phyloP scores from a whole-genome alignment of 2,329 filamentous ascomycete genomes.

The Aquanectria penicillioides region DNA sequence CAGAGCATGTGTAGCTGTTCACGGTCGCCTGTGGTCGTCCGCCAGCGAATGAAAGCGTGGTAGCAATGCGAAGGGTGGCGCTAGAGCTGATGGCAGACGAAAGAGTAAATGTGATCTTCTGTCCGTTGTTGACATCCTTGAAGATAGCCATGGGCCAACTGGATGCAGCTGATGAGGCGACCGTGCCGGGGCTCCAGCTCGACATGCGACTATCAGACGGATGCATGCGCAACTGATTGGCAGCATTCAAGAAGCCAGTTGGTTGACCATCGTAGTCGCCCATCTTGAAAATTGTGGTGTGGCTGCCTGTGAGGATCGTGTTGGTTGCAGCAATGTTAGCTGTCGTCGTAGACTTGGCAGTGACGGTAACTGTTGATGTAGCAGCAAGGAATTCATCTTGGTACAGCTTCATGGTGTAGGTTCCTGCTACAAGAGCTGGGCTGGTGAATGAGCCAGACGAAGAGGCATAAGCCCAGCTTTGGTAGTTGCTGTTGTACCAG shows the following conservation, averaged over 20 bases:
- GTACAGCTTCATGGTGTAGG: slow-evolving; percentile 10
- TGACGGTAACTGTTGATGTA: slow-evolving; percentile 3
- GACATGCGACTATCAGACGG: slow-evolving; percentile 12
- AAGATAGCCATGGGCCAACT: slow-evolving; percentile 12
- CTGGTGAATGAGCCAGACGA: slow-evolving; percentile 8
- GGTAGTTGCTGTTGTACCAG: slow-evolving; percentile 11
- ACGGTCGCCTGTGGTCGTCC: slow-evolving; percentile 6
- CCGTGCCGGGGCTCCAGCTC: slow-evolving; percentile 6
- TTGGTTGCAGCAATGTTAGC: slow-evolving; percentile 8
- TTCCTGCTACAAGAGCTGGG: not conserved
- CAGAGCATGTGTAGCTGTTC: slow-evolving; percentile 9
- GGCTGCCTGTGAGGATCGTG: slow-evolving; percentile 5
- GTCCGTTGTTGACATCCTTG: slow-evolving; percentile 14
- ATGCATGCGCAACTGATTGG: slow-evolving; percentile 11
- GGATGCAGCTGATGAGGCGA: not conserved
- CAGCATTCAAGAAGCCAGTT: slow-evolving; percentile 4
- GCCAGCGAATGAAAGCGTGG: slow-evolving; percentile 5
- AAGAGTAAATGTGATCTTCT: slow-evolving; percentile 3
- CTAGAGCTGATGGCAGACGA: slow-evolving; percentile 1
- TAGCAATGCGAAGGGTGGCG: slow-evolving; percentile 4
- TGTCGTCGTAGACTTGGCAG: not conserved
- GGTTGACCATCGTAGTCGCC: slow-evolving; percentile 12
- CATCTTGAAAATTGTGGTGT: slow-evolving; percentile 10
- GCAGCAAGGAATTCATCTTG: slow-evolving; percentile 10
- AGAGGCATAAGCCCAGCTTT: not conserved